Conservation (phyloP, 495 filamentous ascomycete species). For the Penicillium dipodomyicola region DNA sequence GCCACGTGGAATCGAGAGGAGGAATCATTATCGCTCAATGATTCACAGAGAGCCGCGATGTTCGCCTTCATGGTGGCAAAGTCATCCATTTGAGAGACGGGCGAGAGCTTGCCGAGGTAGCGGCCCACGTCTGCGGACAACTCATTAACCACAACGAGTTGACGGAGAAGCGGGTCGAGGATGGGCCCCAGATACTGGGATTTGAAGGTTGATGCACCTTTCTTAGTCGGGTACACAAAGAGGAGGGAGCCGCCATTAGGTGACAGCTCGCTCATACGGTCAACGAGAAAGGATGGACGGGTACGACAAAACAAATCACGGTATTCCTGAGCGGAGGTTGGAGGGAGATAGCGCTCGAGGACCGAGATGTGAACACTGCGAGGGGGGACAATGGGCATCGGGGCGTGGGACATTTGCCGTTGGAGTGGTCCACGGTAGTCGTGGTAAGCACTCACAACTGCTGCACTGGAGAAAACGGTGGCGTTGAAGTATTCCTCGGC, state of each 20-base stretch:
- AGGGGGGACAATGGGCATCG: constrained; percentile 63
- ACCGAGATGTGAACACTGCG: constrained; percentile 62
- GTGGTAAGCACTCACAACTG: constrained; percentile 54
- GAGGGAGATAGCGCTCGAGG: constrained; percentile 70
- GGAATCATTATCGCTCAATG: constrained; percentile 43
- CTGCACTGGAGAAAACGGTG: constrained; percentile 55
- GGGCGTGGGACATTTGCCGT: constrained; percentile 42
- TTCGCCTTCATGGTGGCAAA: constrained; percentile 55
- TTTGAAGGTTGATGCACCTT: constrained; percentile 62
- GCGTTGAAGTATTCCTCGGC: constrained; percentile 56
- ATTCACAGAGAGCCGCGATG: constrained; percentile 47
- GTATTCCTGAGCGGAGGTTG: constrained; percentile 59
- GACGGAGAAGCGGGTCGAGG: constrained; percentile 64
- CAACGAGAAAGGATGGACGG: constrained; percentile 61
- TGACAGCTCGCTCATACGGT: constrained; percentile 64
- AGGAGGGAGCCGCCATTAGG: constrained; percentile 57
- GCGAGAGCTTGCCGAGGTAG: constrained; percentile 56
- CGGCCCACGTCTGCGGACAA: constrained; percentile 59
- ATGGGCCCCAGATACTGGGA: constrained; percentile 64
- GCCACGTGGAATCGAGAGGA: constrained; percentile 49
- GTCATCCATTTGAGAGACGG: constrained; percentile 57
- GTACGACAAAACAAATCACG: constrained; percentile 56
- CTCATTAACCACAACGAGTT: constrained; percentile 61
- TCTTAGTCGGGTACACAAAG: constrained; percentile 68
- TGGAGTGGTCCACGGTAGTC: constrained; percentile 52